Evolutionary conservation across 331 rosid species (phyloP).

Genomic region (Arachis monticola): DNA sequence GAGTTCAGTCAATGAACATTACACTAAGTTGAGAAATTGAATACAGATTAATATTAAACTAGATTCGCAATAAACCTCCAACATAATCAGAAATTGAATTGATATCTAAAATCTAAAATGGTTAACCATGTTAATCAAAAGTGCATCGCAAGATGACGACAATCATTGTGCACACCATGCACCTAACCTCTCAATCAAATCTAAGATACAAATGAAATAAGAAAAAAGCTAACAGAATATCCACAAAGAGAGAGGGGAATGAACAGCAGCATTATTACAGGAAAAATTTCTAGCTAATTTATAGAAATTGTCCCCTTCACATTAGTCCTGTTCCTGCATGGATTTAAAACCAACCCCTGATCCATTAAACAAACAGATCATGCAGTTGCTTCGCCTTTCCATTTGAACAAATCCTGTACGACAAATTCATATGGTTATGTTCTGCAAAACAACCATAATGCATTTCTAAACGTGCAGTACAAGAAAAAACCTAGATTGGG

Average conservation of each 20-base stretch:
- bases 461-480: conserved; percentile 2
- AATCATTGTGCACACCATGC: not conserved
- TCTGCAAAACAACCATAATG: conserved; percentile 22
- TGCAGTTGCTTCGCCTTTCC: conserved; percentile 42
- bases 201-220: not conserved
- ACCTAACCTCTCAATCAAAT: not conserved
- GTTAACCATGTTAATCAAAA: not conserved
- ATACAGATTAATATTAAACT: not conserved
- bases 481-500: not conserved
- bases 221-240: not conserved
- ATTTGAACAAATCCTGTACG: conserved; percentile 48
- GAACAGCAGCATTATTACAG: not conserved
- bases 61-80: not conserved
- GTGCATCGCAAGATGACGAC: conserved; percentile 8
- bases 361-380: conserved; percentile 27
- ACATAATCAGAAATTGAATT: not conserved
- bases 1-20: not conserved
- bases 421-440: conserved; percentile 26
- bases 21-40: not conserved
- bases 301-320: not conserved
- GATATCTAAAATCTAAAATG: conserved; percentile 1
- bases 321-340: not conserved
- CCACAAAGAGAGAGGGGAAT: too few species aligned
- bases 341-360: conserved; percentile 31
- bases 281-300: not conserved